Percentiles rank a stretch among this genome's conserved stretches.
Conservation (phyloP, 768 basidiomycete species). For the Omphalotus guepiniiformis region DNA sequence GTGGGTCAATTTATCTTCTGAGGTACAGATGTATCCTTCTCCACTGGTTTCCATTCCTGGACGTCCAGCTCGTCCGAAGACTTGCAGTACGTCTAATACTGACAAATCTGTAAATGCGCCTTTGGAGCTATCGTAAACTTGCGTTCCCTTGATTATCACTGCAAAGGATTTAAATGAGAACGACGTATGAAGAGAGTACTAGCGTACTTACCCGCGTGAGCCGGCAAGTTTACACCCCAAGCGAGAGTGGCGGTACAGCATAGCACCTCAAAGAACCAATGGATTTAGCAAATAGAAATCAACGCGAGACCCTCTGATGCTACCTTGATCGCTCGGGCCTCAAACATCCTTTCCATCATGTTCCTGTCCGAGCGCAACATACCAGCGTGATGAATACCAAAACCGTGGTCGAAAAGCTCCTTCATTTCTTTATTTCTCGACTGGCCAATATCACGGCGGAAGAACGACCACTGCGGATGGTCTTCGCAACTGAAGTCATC, state of each 20-base stretch:
- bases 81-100: conserved; percentile 92
- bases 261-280: conserved; percentile 48
- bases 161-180: conserved; percentile 10
- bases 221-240: conserved; percentile 99
- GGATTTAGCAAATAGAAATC: background rate
- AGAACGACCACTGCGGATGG: conserved; percentile 73
- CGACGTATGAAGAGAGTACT: conserved; percentile 5
- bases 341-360: conserved; percentile 93
- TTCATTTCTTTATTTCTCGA: conserved; percentile 97
- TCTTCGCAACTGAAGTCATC: conserved; percentile 81
- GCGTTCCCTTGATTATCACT: conserved; percentile 98
- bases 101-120: conserved; percentile 92
- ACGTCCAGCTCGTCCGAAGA: conserved; percentile 94
- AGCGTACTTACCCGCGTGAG: conserved; percentile 74
- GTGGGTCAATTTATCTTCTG: conserved; percentile 87
- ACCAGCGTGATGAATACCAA: conserved; percentile 98
- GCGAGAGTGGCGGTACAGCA: conserved; percentile 98
- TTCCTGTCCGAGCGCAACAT: conserved; percentile 95
- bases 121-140: conserved; percentile 88
- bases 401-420: conserved; percentile 84
- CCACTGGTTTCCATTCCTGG: conserved; percentile 88
- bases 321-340: conserved; percentile 88
- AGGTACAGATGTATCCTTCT: conserved; percentile 95
- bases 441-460: conserved; percentile 71
- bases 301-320: conserved; percentile 5